Conservation (phyloP, 23 red algal genomes). For the Gracilaria vermiculophylla region DNA sequence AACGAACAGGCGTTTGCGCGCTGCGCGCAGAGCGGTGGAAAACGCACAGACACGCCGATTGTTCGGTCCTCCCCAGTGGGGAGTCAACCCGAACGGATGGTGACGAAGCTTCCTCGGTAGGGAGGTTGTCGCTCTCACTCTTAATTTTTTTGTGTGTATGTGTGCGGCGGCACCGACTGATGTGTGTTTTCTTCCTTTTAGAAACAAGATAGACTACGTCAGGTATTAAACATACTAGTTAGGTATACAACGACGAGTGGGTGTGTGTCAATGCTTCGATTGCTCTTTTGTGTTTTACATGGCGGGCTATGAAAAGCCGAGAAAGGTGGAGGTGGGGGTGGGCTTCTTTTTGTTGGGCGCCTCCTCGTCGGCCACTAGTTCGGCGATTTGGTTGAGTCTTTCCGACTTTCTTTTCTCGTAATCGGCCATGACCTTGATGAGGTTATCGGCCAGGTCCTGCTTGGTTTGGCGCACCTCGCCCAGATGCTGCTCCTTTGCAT, state of each 20-base stretch:
- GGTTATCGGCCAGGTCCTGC: slow-evolving; percentile 45
- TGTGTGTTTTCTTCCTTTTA: not conserved
- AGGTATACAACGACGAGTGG: not conserved
- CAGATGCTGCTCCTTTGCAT: slow-evolving; percentile 38
- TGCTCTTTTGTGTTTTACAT: not conserved
- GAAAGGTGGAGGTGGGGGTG: not conserved
- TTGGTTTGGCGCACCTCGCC: slow-evolving; percentile 28
- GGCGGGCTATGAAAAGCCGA: slow-evolving; percentile 15
- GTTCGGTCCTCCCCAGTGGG: not conserved
- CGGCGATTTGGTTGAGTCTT: slow-evolving; percentile 72
- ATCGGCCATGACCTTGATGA: slow-evolving; percentile 83
- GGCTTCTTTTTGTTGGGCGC: not conserved
- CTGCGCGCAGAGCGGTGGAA: not conserved
- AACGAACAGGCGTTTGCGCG: not conserved
- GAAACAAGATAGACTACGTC: not conserved
- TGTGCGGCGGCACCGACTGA: not conserved
- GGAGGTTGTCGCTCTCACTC: not conserved
- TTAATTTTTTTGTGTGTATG: not conserved
- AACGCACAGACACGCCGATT: not conserved
- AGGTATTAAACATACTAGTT: slow-evolving; percentile 12
- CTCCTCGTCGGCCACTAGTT: slow-evolving; percentile 49
- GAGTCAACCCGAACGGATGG: not conserved
- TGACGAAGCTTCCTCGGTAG: slow-evolving; percentile 1
- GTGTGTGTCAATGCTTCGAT: not conserved
- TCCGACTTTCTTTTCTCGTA: slow-evolving; percentile 82